Evolutionary conservation across 2,329 filamentous ascomycete genomes (phyloP).

Genomic region (Bipolaris cookei): DNA sequence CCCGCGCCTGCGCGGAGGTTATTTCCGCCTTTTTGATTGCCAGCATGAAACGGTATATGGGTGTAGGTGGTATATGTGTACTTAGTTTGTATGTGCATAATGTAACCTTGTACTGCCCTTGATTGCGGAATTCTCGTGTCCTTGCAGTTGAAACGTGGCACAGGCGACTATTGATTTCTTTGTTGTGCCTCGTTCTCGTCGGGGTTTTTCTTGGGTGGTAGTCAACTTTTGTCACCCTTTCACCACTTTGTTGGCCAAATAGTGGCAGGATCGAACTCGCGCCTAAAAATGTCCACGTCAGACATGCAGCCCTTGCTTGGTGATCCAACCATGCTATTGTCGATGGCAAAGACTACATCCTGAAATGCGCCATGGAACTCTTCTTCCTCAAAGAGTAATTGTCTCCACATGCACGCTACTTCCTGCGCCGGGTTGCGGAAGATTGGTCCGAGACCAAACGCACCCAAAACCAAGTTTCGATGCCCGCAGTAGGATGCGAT

Average conservation of each 20-base stretch:
- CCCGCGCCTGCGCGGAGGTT: constrained; percentile 8
- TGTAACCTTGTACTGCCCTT: too few relatives aligned
- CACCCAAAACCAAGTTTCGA: constrained; percentile 51
- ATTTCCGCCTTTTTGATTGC: constrained; percentile 3
- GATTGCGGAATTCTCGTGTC: too few relatives aligned
- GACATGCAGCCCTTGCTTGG: constrained; percentile 42
- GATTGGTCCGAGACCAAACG: constrained; percentile 54
- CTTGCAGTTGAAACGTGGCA: too few relatives aligned
- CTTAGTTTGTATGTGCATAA: too few relatives aligned
- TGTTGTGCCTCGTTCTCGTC: not conserved
- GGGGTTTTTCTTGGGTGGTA: too few relatives aligned
- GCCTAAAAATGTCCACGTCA: constrained; percentile 51
- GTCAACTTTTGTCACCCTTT: constrained; percentile 4
- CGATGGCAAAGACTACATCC: constrained; percentile 55
- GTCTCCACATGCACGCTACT: constrained; percentile 54
- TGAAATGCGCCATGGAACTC: constrained; percentile 54
- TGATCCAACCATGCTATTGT: constrained; percentile 43
- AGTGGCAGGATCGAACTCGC: constrained; percentile 48
- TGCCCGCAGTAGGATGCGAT: constrained; percentile 63
- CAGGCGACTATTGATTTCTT: not conserved
- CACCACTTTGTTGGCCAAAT: constrained; percentile 47
- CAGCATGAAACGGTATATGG: too few relatives aligned
- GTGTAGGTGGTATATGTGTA: too few relatives aligned
- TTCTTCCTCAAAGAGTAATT: constrained; percentile 51
- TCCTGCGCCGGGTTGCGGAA: constrained; percentile 54